Evolutionary conservation across 2,329 filamentous ascomycete genomes (phyloP), one percentile per base, ranked within the genome.

Genomic region (Stemphylium vesicarium): DNA sequence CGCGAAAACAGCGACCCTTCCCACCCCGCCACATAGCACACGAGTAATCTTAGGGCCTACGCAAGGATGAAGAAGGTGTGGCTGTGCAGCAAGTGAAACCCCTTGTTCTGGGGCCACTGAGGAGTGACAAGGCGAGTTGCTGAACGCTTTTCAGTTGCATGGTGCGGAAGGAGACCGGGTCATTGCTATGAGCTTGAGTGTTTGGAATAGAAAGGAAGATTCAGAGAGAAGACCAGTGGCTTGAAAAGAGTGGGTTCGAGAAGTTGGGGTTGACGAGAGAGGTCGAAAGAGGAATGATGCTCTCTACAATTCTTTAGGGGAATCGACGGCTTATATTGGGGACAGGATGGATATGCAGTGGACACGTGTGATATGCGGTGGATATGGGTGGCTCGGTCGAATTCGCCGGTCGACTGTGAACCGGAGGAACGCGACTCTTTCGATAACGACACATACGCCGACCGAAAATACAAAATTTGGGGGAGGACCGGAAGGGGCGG

Each of bases 101-200:
- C 52, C 53, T 36, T 26, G 37, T 60, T 22, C 57, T 47, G 42
- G 42, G 40, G 38, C 16, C 42, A 36, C 47, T 51, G 9, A 51
- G 53, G 33, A 50, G 31, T 38, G n/a, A 33, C 31, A 45, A 39
- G 59, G 47, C 37, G 56, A 54, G 59, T 47, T 9, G 44, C 61
- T 62, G 60, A 63, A 54, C 61, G 50, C 61, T 60, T 60, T 62
- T 64, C 59, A 36, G 51, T 41, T 8, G n/a, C 15, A 29, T 16
- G 13, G 32, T 33, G 37, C 26, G 40, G 16, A 29, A 42, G 36
- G 41, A 33, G 54, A 48, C 49, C 49, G 43, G 48, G 36, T 60
- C 49, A 47, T 60, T n/a, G 13, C 53, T 58, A 18, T 60, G 54
- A 60, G 52, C 15, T 11, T 32, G 20, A 40, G 31, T 33, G 11